A percentile compares a stretch with the other conserved stretches of the same genome.
Evolutionary conservation across 116 monocot species (phyloP).

Genomic region (Zostera marina): DNA sequence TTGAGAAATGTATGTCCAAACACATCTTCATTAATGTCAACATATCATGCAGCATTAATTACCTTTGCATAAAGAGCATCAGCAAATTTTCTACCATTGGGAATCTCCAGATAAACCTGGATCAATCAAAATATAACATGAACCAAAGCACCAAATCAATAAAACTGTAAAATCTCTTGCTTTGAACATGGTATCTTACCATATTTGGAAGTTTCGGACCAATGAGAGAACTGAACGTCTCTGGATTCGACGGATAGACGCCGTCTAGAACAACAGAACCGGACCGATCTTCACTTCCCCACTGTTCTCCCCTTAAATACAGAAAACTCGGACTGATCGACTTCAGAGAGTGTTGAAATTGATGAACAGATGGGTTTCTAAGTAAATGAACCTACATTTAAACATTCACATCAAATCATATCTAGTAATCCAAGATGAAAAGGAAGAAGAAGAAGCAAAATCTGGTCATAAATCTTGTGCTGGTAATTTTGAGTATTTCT

Average conservation of each 20-base stretch:
- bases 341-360: slow-evolving; percentile 31
- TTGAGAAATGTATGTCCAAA: too few species aligned
- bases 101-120: slow-evolving; percentile 84
- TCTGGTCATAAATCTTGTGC: neutral
- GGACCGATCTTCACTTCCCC: slow-evolving; percentile 39
- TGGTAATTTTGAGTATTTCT: neutral
- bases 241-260: slow-evolving; percentile 29
- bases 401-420: too few species aligned
- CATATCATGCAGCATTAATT: neutral
- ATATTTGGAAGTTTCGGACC: slow-evolving; percentile 41
- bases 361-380: slow-evolving; percentile 43
- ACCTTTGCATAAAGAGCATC: slow-evolving; percentile 72
- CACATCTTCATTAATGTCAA: too few species aligned
- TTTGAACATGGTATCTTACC: slow-evolving; percentile 20
- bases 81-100: slow-evolving; percentile 53
- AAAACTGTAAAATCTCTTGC: neutral
- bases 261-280: slow-evolving; percentile 50
- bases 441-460: neutral
- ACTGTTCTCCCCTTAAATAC: slow-evolving; percentile 55
- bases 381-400: slow-evolving; percentile 62
- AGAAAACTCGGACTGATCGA: slow-evolving; percentile 37
- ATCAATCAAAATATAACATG: neutral
- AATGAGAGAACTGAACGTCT: slow-evolving; percentile 28
- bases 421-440: slow-evolving; percentile 2
- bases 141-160: neutral